Conservation (phyloP, 78 protist genomes). For the Bodo saltans region DNA sequence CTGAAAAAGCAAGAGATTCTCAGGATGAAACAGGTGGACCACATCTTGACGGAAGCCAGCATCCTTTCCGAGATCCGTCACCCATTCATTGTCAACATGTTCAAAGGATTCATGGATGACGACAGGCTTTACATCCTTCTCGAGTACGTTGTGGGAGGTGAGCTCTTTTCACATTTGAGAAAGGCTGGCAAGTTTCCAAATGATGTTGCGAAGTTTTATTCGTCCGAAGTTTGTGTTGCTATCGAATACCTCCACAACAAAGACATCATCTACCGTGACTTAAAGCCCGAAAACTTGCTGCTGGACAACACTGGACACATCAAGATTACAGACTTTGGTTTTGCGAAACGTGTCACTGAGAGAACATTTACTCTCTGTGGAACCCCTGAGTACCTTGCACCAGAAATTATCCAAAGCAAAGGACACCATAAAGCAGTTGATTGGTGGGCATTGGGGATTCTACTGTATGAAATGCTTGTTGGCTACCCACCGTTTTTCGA, state of each 20-base stretch:
- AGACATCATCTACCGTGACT: conserved; percentile 77
- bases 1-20: conserved; percentile 71
- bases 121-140: conserved; percentile 61
- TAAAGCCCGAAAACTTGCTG: conserved; percentile 89
- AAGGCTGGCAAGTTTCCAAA: conserved; percentile 49
- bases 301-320: conserved; percentile 73
- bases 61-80: conserved; percentile 53
- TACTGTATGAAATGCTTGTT: conserved; percentile 84
- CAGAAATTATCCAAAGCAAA: conserved; percentile 64
- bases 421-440: conserved; percentile 80
- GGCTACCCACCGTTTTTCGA: conserved; percentile 59
- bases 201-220: conserved; percentile 11
- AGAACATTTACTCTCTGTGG: conserved; percentile 65
- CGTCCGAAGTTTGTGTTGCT: conserved; percentile 47
- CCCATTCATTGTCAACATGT: conserved; percentile 79
- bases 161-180: conserved; percentile 69
- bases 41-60: conserved; percentile 60
- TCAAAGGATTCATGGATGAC: conserved; percentile 18
- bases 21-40: conserved; percentile 54
- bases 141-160: conserved; percentile 86
- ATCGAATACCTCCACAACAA: conserved; percentile 68
- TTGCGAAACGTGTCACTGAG: conserved; percentile 58
- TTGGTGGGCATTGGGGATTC: conserved; percentile 73
- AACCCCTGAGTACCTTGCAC: conserved; percentile 92
- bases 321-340: conserved; percentile 85